Conservation (phyloP, 441 rosid genomes). For the Macaranga tanarius region DNA sequence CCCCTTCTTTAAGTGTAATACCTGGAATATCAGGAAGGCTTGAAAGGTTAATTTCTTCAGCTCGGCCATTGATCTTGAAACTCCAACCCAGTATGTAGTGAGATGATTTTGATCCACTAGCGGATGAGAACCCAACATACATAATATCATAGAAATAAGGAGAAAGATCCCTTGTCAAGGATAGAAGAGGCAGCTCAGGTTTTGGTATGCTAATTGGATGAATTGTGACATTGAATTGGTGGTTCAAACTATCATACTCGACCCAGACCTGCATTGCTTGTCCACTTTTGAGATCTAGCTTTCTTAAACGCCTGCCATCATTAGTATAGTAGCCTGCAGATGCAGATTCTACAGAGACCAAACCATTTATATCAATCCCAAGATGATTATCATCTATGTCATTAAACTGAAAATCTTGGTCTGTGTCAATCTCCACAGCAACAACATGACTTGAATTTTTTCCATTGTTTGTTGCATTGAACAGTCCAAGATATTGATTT, state of each 20-base stretch:
- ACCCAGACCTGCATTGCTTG: constrained; percentile 52
- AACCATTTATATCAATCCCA: constrained; percentile 9
- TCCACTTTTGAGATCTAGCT: constrained; percentile 37
- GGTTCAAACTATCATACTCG: constrained; percentile 37
- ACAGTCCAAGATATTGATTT: constrained; percentile 59
- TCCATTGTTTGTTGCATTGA: constrained; percentile 39
- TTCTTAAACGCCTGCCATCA: background rate
- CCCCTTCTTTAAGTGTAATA: constrained; percentile 16
- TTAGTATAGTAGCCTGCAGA: constrained; percentile 12
- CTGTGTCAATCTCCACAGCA: constrained; percentile 73
- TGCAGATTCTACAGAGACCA: background rate
- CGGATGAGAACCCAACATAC: constrained; percentile 59
- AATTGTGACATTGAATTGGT: constrained; percentile 43
- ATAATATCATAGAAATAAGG: constrained; percentile 33
- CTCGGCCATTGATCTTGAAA: constrained; percentile 39
- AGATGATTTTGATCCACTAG: constrained; percentile 44
- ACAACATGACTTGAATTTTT: constrained; percentile 45
- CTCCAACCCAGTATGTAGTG: constrained; percentile 63
- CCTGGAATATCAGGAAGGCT: constrained; percentile 37
- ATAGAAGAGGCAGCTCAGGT: constrained; percentile 51
- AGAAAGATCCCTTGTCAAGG: constrained; percentile 41
- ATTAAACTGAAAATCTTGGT: constrained; percentile 47
- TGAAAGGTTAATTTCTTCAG: constrained; percentile 30
- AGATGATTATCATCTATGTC: constrained; percentile 32
- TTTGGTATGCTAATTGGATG: constrained; percentile 38